A percentile compares a stretch with the other conserved stretches of the same genome.
Conservation (phyloP, 768 basidiomycete genomes). For the Leccinum aurantiacum region DNA sequence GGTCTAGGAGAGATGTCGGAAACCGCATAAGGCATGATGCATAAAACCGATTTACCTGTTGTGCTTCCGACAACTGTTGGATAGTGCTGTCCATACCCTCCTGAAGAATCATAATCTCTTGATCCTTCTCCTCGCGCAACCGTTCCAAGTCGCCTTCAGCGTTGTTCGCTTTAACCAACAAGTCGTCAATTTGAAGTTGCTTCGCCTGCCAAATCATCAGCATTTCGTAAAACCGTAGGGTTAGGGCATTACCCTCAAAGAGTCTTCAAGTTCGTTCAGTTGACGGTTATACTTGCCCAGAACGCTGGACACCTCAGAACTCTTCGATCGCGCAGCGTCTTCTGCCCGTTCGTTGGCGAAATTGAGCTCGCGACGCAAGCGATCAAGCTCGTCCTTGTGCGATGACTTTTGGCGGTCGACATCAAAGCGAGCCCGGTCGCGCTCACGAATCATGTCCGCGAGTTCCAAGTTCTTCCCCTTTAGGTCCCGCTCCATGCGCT, state of each 20-base stretch:
- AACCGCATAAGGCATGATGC: background rate
- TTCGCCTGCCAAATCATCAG: conserved; percentile 61
- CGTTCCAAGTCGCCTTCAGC: conserved; percentile 75
- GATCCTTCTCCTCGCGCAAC: conserved; percentile 92
- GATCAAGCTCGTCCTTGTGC: conserved; percentile 94
- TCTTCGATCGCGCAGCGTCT: conserved; percentile 88
- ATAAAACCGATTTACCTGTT: conserved; percentile 58
- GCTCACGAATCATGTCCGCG: conserved; percentile 98
- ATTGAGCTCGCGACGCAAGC: conserved; percentile 84
- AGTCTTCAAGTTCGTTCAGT: conserved; percentile 93
- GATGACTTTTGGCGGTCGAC: conserved; percentile 89
- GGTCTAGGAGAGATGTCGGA: conserved; percentile 46
- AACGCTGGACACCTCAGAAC: conserved; percentile 85
- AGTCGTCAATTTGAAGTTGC: conserved; percentile 94
- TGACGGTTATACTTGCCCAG: conserved; percentile 95
- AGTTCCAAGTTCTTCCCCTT: conserved; percentile 98
- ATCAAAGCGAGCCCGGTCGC: conserved; percentile 94
- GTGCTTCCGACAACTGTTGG: conserved; percentile 80
- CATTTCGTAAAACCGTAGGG: background rate
- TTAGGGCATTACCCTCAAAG: conserved; percentile 65
- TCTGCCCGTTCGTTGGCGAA: conserved; percentile 99
- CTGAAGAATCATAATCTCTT: conserved; percentile 93
- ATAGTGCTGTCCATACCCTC: conserved; percentile 94
- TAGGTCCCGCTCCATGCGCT: conserved; percentile 96
- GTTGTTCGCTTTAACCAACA: conserved; percentile 77